These are phyloP conservation scores for Aspergillus coremiiformis DNA, from an alignment of 495 filamentous ascomycete genomes.

Conservation along the genomic window DNA sequence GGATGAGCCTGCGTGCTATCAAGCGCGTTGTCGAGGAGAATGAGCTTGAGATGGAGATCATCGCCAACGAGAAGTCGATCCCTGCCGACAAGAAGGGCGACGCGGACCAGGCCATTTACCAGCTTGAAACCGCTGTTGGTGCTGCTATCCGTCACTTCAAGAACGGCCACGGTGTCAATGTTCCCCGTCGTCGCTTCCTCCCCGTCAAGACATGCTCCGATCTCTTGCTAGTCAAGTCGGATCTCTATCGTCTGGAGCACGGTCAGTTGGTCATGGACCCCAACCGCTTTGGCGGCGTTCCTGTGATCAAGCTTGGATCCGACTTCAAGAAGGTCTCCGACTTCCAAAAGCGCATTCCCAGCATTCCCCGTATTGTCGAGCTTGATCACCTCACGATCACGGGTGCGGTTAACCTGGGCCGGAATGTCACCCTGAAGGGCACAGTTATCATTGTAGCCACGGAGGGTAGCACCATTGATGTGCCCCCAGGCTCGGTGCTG, in stretches of 20 bases:
- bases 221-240: slow-evolving; percentile 98
- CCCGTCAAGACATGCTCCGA: slow-evolving; percentile 99
- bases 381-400: slow-evolving; percentile 97
- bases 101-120: slow-evolving; percentile 92
- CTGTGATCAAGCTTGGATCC: slow-evolving; percentile 94
- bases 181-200: slow-evolving; percentile 94
- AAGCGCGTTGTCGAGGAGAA: slow-evolving; percentile 98
- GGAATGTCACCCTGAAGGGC: slow-evolving; percentile 91
- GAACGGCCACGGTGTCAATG: slow-evolving; percentile 98
- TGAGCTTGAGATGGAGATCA: slow-evolving; percentile 99
- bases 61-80: slow-evolving; percentile 97
- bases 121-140: slow-evolving; percentile 97
- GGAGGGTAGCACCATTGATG: slow-evolving; percentile 95
- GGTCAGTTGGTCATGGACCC: slow-evolving; percentile 95
- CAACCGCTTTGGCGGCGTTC: slow-evolving; percentile 94
- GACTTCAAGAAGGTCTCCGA: slow-evolving; percentile 99
- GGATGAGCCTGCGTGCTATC: slow-evolving; percentile 95
- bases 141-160: slow-evolving; percentile 98
- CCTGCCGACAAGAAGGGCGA: slow-evolving; percentile 99
- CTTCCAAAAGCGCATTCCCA: slow-evolving; percentile 95
- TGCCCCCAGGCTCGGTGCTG: slow-evolving; percentile 89
- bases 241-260: slow-evolving; percentile 99
- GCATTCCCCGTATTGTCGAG: slow-evolving; percentile 96
- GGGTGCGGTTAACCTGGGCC: slow-evolving; percentile 89
- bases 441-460: slow-evolving; percentile 99